These are phyloP conservation scores for Trichoderma orchidacearum DNA, from an alignment of 495 filamentous ascomycete genomes.

Conservation along the genomic window DNA sequence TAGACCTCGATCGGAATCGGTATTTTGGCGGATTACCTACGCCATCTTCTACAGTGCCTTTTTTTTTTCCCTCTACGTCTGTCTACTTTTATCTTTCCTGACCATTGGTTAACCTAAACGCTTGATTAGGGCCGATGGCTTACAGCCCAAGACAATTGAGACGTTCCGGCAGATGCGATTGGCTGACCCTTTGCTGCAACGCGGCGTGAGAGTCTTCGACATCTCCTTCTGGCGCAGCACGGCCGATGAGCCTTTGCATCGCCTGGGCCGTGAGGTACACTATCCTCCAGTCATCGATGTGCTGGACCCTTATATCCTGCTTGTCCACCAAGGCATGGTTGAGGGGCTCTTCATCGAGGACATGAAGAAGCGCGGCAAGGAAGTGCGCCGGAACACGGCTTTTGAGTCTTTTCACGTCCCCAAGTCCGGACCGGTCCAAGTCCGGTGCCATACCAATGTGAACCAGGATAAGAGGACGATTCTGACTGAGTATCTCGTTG, in stretches of 20 bases:
- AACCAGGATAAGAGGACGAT: conserved; percentile 26
- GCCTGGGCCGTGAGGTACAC: conserved; percentile 36
- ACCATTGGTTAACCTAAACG: neutral
- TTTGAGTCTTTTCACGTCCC: conserved; percentile 39
- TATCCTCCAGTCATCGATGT: conserved; percentile 49
- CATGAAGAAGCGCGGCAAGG: conserved; percentile 39
- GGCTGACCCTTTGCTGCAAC: conserved; percentile 45
- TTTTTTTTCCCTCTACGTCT: too few relatives aligned
- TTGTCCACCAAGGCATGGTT: conserved; percentile 64
- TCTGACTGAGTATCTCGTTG: conserved; percentile 36
- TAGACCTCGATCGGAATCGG: too few relatives aligned
- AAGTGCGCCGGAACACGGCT: conserved; percentile 39
- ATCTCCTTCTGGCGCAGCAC: conserved; percentile 62
- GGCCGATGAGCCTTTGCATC: conserved; percentile 32
- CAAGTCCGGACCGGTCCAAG: conserved; percentile 22
- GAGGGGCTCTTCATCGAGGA: conserved; percentile 55
- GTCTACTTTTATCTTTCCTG: neutral
- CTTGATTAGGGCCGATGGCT: conserved; percentile 41
- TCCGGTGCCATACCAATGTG: conserved; percentile 24
- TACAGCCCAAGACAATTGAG: conserved; percentile 45
- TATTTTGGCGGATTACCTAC: too few relatives aligned
- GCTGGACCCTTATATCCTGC: conserved; percentile 54
- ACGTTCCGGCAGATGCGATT: conserved; percentile 47
- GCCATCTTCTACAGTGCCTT: too few relatives aligned
- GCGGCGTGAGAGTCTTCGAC: conserved; percentile 53